These are phyloP conservation scores for Erodium maritimum DNA, from an alignment of 345 rosid species.

Conservation along the genomic window DNA sequence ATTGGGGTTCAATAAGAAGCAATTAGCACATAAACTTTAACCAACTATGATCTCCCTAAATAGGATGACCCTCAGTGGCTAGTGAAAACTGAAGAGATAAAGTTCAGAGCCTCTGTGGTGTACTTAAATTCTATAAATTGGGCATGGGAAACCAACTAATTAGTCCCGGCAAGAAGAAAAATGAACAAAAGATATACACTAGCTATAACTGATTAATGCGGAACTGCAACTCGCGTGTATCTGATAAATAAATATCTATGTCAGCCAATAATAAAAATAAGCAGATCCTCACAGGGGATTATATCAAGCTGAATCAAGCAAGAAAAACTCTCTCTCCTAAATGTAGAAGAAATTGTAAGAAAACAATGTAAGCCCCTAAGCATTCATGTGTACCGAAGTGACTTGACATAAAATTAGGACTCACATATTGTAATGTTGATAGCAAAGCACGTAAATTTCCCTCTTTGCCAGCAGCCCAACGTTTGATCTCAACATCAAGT, in stretches of 20 bases:
- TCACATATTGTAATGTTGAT: slow-evolving; percentile 37
- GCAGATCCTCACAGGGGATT: not conserved
- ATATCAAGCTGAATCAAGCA: not conserved
- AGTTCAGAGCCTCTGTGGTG: not conserved
- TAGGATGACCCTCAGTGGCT: not conserved
- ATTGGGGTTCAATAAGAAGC: too few relatives aligned
- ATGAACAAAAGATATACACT: not conserved
- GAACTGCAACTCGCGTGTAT: not conserved
- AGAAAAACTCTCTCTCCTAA: not conserved
- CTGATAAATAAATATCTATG: not conserved
- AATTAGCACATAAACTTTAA: too few relatives aligned
- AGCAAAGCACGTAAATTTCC: slow-evolving; percentile 39
- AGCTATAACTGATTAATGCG: not conserved
- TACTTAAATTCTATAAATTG: not conserved
- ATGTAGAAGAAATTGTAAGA: not conserved
- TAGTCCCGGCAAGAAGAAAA: not conserved
- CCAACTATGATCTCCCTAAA: too few relatives aligned
- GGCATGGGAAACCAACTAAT: not conserved
- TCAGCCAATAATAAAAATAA: not conserved
- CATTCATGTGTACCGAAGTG: not conserved
- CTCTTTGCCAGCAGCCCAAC: slow-evolving; percentile 44
- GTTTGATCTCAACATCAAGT: slow-evolving; percentile 34
- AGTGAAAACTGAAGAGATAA: not conserved
- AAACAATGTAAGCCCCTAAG: too few relatives aligned
- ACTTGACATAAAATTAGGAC: not conserved